Conservation (phyloP, 805 yeast genomes). For the Wilhelminamyces savonicus region DNA sequence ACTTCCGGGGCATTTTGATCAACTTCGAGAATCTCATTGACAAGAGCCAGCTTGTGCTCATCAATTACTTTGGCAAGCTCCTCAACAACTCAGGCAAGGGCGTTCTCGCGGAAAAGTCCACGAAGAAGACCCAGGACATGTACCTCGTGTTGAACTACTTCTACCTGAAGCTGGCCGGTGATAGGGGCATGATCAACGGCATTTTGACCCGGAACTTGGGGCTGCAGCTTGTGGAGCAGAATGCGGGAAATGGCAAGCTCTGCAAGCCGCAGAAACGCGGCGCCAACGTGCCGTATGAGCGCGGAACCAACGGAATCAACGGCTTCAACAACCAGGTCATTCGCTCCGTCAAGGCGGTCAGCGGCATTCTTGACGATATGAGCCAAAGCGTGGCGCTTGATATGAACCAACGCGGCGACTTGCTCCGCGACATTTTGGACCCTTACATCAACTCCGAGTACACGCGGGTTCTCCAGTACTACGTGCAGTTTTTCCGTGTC, state of each 20-base stretch:
- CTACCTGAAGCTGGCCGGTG: constrained; percentile 1
- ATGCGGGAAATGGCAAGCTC: constrained; percentile 25
- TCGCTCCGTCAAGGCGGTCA: constrained; percentile 44
- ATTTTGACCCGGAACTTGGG: background rate
- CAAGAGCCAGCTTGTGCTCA: constrained; percentile 51
- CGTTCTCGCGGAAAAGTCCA: constrained; percentile 39
- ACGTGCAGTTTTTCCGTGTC: too few species aligned
- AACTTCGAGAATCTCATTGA: constrained; percentile 52
- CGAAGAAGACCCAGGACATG: constrained; percentile 3
- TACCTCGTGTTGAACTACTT: constrained; percentile 6
- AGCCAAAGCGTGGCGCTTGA: too few species aligned
- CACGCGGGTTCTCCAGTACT: too few species aligned
- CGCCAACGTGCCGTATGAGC: constrained; percentile 45
- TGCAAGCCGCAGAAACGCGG: constrained; percentile 34
- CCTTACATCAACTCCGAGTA: too few species aligned
- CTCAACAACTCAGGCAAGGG: constrained; percentile 19
- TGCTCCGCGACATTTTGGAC: too few species aligned
- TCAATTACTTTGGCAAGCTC: constrained; percentile 37
- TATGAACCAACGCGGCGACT: too few species aligned
- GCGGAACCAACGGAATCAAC: constrained; percentile 54
- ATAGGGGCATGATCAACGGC: too few species aligned
- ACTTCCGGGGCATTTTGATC: constrained; percentile 62
- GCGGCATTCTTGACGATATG: constrained; percentile 33
- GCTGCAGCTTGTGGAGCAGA: too few species aligned
- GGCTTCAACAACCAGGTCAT: constrained; percentile 48